phyloP scores from a whole-genome alignment of 306 rosid genomes.

The Gynostemma pentaphyllum region DNA sequence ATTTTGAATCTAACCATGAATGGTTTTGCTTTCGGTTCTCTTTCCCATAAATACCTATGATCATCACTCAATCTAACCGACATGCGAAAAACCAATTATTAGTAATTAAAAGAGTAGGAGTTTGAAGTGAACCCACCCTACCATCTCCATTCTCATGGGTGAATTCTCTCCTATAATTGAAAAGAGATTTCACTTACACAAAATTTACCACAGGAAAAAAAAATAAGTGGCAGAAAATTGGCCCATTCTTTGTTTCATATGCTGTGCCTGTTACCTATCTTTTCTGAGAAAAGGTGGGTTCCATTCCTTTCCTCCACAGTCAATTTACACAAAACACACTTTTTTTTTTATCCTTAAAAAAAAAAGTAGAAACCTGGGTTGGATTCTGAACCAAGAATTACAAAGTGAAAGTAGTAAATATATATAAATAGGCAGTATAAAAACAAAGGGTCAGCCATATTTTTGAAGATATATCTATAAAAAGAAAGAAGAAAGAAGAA shows the following conservation, averaged over 20 bases:
- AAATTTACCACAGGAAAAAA: not conserved
- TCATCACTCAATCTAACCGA: no score
- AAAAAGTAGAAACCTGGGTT: not conserved
- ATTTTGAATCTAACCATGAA: no score
- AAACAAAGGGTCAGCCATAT: not conserved
- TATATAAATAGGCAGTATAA: not conserved
- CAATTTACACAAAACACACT: not conserved
- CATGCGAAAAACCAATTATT: no score
- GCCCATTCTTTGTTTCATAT: conserved; percentile 6
- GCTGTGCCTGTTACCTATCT: not conserved
- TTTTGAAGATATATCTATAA: not conserved
- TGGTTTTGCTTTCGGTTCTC: no score
- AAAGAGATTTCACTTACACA: not conserved
- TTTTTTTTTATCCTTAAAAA: not conserved
- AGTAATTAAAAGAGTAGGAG: no score
- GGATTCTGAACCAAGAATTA: not conserved
- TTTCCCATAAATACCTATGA: no score
- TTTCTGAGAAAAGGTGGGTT: conserved; percentile 1
- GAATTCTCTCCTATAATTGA: not conserved
- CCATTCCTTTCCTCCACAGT: conserved; percentile 1
- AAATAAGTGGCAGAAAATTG: conserved; percentile 5
- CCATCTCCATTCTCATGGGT: no score
- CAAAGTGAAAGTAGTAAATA: not conserved
- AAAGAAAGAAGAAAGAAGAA: not conserved
- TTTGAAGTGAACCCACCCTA: no score